These are phyloP conservation scores for Picochlorum sp. DNA, from an alignment of 139 green algal genomes.

Conservation along the genomic window DNA sequence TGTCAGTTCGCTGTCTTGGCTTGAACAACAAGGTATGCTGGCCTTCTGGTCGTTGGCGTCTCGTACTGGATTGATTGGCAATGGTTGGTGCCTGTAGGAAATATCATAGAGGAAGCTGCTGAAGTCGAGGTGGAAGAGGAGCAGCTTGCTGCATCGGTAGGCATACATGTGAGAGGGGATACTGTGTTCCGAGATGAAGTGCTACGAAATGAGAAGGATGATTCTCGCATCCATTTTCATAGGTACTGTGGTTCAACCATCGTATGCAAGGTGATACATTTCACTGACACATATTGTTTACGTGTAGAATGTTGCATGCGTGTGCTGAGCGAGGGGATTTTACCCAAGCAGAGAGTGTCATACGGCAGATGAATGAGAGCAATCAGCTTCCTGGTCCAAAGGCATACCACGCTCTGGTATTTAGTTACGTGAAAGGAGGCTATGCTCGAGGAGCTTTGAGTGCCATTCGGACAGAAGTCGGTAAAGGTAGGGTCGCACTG, in stretches of 20 bases:
- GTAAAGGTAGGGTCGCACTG: background rate
- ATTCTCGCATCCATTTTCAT: constrained; percentile 1
- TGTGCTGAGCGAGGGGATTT: constrained; percentile 2
- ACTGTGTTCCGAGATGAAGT: constrained; percentile 1
- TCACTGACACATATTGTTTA: background rate
- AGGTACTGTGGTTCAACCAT: background rate
- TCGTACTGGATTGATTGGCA: background rate
- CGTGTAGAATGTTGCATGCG: background rate
- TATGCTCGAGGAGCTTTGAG: constrained; percentile 6
- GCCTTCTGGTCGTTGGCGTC: background rate
- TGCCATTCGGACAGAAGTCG: constrained; percentile 4
- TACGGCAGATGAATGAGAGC: constrained; percentile 5
- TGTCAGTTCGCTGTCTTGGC: background rate
- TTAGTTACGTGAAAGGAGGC: constrained; percentile 9
- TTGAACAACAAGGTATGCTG: constrained; percentile 1
- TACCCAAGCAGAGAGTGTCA: constrained; percentile 1
- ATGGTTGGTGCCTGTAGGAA: background rate
- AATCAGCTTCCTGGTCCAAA: constrained; percentile 5
- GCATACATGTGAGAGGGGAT: background rate
- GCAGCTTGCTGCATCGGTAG: constrained; percentile 6
- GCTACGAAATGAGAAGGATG: constrained; percentile 5
- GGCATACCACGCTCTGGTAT: constrained; percentile 11
- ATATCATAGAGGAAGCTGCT: background rate
- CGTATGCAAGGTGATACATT: background rate
- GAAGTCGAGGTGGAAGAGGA: constrained; percentile 5